phyloP scores from a whole-genome alignment of 179 eudicot species.

The Sideroxylon spinosum region DNA sequence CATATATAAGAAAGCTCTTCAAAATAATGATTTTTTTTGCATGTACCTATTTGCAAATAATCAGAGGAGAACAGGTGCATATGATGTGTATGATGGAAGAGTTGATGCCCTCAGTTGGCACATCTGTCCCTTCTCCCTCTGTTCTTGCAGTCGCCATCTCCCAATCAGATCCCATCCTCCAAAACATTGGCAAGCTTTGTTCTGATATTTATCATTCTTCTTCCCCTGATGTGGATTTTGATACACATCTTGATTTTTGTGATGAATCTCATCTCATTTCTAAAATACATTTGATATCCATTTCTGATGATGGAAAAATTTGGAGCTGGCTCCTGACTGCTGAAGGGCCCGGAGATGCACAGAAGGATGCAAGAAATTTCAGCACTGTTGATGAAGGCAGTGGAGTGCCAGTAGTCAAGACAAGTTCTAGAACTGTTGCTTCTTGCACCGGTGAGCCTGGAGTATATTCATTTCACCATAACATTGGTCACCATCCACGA shows the following conservation, averaged over 20 bases:
- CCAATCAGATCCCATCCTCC: conserved; percentile 73
- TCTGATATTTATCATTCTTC: conserved; percentile 53
- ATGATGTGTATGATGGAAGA: conserved; percentile 78
- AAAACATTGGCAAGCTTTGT: conserved; percentile 56
- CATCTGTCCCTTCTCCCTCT: conserved; percentile 76
- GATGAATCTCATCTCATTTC: conserved; percentile 64
- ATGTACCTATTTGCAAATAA: conserved; percentile 26
- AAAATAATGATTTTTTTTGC: background rate
- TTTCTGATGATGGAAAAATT: conserved; percentile 93
- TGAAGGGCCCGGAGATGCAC: conserved; percentile 54
- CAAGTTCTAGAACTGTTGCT: conserved; percentile 26
- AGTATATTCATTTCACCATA: conserved; percentile 23
- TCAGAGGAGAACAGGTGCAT: conserved; percentile 88
- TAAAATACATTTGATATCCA: conserved; percentile 70
- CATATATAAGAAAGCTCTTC: background rate
- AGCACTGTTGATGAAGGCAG: conserved; percentile 26
- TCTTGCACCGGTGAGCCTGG: conserved; percentile 30
- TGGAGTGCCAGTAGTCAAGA: conserved; percentile 30
- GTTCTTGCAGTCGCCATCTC: conserved; percentile 77
- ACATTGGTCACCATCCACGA: conserved; percentile 29
- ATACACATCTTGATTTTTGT: conserved; percentile 65
- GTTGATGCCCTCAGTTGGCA: conserved; percentile 85
- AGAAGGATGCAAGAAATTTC: conserved; percentile 37
- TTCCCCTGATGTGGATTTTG: conserved; percentile 49
- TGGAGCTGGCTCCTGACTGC: conserved; percentile 96